phyloP scores from a whole-genome alignment of 257 asterid genomes.

The Solanum rostratum region DNA sequence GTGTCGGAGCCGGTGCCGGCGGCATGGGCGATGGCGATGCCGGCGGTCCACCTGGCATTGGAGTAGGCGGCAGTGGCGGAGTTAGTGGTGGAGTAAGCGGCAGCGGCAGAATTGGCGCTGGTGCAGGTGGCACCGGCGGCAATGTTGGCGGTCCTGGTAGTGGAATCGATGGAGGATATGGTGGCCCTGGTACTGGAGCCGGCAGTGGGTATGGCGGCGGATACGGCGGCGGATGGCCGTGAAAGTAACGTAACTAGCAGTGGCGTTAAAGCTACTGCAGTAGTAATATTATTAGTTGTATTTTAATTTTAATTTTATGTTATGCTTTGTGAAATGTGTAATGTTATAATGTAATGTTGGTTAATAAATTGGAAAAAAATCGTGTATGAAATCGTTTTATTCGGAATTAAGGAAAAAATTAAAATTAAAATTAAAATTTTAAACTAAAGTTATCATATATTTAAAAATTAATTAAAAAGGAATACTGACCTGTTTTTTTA shows the following conservation, averaged over 20 bases:
- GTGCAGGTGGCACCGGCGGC: background rate
- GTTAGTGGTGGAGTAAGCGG: background rate
- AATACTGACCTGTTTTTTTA: too few relatives aligned
- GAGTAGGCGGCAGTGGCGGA: background rate
- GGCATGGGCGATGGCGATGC: background rate
- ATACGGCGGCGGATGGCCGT: constrained; percentile 2
- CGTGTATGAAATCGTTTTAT: background rate
- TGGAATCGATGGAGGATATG: background rate
- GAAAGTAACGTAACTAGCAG: background rate
- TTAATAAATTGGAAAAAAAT: background rate
- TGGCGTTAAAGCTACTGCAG: background rate
- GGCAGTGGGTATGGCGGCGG: background rate
- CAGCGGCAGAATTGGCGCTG: background rate
- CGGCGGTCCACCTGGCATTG: background rate
- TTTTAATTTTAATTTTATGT: background rate
- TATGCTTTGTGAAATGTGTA: background rate
- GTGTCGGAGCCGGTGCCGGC: constrained; percentile 7
- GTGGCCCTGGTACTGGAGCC: background rate
- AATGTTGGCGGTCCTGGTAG: background rate
- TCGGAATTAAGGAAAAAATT: too few relatives aligned
- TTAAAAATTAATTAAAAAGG: too few relatives aligned
- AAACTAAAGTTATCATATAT: too few relatives aligned
- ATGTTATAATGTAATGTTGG: background rate
- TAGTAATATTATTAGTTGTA: background rate
- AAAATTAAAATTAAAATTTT: too few relatives aligned